Base-by-base conservation (phyloP, 148 eudicot genomes). In the Dysphania ambrosioides region DNA sequence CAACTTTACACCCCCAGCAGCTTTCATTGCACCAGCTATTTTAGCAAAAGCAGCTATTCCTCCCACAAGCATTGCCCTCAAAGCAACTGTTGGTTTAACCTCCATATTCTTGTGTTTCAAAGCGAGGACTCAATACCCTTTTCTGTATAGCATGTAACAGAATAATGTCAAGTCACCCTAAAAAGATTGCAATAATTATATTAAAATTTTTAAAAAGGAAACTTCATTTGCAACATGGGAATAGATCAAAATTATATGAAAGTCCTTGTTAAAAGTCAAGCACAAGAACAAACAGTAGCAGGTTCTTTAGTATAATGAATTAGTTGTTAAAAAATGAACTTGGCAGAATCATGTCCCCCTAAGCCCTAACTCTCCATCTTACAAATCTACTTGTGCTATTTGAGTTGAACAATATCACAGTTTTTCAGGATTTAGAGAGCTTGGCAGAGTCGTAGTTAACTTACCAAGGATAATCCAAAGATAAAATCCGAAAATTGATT, bases 31-130 rank as follows among this genome's bases (percentile, higher is more conserved):
- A 58, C 87, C 91, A 9, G 86, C 93, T 13, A 93, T 79, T 80
- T 93, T 93, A 6, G 97, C 94, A 75, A 89, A 93, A 3, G 88
- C 98, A 27, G 97, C 98, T 32, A 93, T 59, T 82, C 98, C 97
- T 79, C 98, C 98, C 5, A 93, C 91, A 24, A 93, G 79, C 66
- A 91, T 87, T 61, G 98, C 98, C 81, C 98, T 88, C 11, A 93
- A 70, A 65, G 97, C 98, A 66, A 93, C 97, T 53, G 98, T 88
- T 72, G 97, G 97, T 80, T 91, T 93, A 68, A 91, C 73, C 34
- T 80, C 79, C 97, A 93, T 93, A 47, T 59, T 70, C 74, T 42
- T 32, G 66, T 15, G 11, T 34, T 64, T 42, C 74, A 24, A 29
- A 27, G 51, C 8, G 15, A 35, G 65, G 3, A 72, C 56, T 56